Percentiles rank a stretch among this genome's conserved stretches.
Evolutionary conservation across 202 grass and related monocot species (phyloP).

Genomic region (Saccharum hybrid): DNA sequence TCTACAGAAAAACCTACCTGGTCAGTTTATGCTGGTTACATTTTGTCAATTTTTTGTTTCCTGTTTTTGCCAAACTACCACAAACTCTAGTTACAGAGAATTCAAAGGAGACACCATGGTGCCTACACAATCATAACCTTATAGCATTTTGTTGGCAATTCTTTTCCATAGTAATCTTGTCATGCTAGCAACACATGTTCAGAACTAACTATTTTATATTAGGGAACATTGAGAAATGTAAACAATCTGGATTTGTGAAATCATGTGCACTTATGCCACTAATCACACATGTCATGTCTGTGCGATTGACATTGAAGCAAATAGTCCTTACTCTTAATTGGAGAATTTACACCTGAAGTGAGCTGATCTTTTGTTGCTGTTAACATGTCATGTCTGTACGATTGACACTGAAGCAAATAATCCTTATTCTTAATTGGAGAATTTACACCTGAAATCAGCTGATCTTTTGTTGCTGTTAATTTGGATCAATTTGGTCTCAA

Average conservation of each 20-base stretch:
- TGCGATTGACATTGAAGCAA: no score
- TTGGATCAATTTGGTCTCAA: conserved; percentile 34
- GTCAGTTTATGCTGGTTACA: conserved; percentile 46
- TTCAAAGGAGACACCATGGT: conserved; percentile 2
- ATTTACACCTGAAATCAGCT: conserved; percentile 11
- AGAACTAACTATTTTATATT: conserved; percentile 23
- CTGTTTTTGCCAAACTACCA: background rate
- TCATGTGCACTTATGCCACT: conserved; percentile 8
- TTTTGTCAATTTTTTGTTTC: conserved; percentile 3
- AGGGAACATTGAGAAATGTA: background rate
- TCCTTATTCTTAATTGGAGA: conserved; percentile 29
- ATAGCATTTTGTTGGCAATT: background rate
- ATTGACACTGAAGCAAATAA: background rate
- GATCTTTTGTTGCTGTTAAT: conserved; percentile 32
- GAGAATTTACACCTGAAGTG: no score
- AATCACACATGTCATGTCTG: background rate
- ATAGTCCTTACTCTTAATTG: no score
- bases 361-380: no score
- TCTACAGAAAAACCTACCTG: conserved; percentile 82
- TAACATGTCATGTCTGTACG: conserved; percentile 6
- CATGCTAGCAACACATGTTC: background rate
- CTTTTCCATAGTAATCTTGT: conserved; percentile 19
- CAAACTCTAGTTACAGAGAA: background rate
- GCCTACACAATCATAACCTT: background rate
- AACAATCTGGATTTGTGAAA: background rate